phyloP scores from a whole-genome alignment of 1,284 basidiomycete species.

The Malassezia sympodialis region DNA sequence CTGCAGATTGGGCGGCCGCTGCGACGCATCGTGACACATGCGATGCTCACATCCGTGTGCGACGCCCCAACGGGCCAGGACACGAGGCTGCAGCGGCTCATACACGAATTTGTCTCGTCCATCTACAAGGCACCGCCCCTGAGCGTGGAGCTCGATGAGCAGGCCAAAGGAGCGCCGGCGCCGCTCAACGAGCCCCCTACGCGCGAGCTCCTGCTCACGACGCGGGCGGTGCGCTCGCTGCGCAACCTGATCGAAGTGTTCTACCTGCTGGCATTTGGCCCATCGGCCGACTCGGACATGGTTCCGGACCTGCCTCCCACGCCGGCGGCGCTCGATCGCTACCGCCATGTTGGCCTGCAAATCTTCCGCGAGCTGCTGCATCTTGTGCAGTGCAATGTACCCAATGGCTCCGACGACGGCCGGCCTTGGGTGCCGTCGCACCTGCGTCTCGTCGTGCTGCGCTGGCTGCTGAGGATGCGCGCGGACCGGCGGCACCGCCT shows the following conservation, averaged over 20 bases:
- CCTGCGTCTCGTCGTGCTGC: constrained; percentile 61
- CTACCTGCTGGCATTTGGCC: constrained; percentile 41
- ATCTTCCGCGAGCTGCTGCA: constrained; percentile 39
- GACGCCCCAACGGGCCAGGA: constrained; percentile 1
- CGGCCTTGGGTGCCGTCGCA: constrained; percentile 2
- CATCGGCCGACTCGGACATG: constrained; percentile 28
- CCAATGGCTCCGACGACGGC: neutral
- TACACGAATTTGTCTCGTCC: constrained; percentile 20
- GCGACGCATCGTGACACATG: constrained; percentile 34
- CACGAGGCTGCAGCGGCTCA: neutral
- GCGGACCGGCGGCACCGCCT: constrained; percentile 83
- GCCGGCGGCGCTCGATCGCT: constrained; percentile 25
- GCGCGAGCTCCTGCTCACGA: constrained; percentile 7
- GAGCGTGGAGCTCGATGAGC: neutral
- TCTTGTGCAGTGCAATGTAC: constrained; percentile 22
- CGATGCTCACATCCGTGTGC: constrained; percentile 20
- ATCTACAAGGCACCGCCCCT: constrained; percentile 3
- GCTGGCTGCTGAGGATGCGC: constrained; percentile 78
- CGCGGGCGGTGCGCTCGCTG: constrained; percentile 23
- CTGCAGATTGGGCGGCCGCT: constrained; percentile 23
- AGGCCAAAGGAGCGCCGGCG: neutral
- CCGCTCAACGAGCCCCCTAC: constrained; percentile 9
- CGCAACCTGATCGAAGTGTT: constrained; percentile 41
- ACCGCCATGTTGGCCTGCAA: constrained; percentile 29
- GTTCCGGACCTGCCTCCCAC: constrained; percentile 18